Evolutionary conservation across 2,329 filamentous ascomycete species (phyloP).

Genomic region (Fusarium robinianum): DNA sequence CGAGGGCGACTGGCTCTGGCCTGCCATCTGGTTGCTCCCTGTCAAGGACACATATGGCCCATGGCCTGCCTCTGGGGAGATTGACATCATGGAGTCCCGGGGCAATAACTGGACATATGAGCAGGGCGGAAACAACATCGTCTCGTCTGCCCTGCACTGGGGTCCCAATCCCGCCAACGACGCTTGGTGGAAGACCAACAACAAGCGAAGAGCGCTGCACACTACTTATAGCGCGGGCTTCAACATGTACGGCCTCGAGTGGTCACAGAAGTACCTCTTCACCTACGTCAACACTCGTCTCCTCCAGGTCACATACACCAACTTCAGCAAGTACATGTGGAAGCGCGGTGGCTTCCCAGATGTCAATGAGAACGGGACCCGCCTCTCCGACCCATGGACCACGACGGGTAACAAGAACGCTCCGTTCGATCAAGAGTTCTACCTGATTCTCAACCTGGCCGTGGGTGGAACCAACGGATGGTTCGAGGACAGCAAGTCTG

Average conservation of each 20-base stretch:
- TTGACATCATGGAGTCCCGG: slow-evolving; percentile 79
- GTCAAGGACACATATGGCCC: slow-evolving; percentile 70
- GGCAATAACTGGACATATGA: slow-evolving; percentile 80
- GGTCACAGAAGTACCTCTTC: slow-evolving; percentile 87
- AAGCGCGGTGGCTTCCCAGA: slow-evolving; percentile 69
- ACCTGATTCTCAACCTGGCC: slow-evolving; percentile 74
- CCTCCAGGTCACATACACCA: slow-evolving; percentile 78
- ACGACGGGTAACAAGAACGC: slow-evolving; percentile 63
- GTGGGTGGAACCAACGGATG: slow-evolving; percentile 82
- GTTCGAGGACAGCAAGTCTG: slow-evolving; percentile 73
- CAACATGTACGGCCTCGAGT: slow-evolving; percentile 82
- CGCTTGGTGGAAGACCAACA: slow-evolving; percentile 82
- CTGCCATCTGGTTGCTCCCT: slow-evolving; percentile 90
- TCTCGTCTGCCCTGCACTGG: slow-evolving; percentile 81
- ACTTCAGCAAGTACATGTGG: slow-evolving; percentile 72
- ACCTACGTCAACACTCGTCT: slow-evolving; percentile 83
- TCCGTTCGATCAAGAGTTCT: slow-evolving; percentile 77
- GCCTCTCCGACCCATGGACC: slow-evolving; percentile 66
- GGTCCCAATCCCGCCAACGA: slow-evolving; percentile 74
- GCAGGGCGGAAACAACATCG: slow-evolving; percentile 80
- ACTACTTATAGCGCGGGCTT: slow-evolving; percentile 71
- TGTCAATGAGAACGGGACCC: slow-evolving; percentile 67
- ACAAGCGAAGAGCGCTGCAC: slow-evolving; percentile 74
- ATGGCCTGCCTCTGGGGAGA: slow-evolving; percentile 82
- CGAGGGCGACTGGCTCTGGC: slow-evolving; percentile 84